These are phyloP conservation scores for Neopestalotiopsis clavispora DNA, from an alignment of 2,329 filamentous ascomycete species.

Conservation along the genomic window DNA sequence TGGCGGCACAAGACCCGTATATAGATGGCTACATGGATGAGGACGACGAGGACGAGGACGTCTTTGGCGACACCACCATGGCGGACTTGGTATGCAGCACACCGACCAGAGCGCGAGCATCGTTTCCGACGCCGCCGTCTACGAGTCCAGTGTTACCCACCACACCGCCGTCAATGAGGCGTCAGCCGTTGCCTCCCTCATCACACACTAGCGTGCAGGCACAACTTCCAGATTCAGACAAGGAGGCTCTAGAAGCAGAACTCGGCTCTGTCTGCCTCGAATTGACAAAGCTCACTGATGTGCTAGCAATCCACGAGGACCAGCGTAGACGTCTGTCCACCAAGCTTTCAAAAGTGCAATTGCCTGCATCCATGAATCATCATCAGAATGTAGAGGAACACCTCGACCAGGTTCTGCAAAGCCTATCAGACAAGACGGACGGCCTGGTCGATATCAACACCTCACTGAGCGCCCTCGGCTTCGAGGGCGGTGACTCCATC, in stretches of 20 bases:
- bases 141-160: constrained; percentile 47
- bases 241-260: constrained; percentile 49
- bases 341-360: constrained; percentile 26
- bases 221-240: constrained; percentile 46
- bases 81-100: constrained; percentile 58
- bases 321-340: constrained; percentile 40
- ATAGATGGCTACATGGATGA: constrained; percentile 40
- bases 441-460: constrained; percentile 50
- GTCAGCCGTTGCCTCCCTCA: constrained; percentile 15
- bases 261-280: constrained; percentile 54
- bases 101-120: constrained; percentile 46
- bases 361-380: constrained; percentile 21
- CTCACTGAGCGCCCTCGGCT: constrained; percentile 55
- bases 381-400: constrained; percentile 44
- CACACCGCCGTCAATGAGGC: constrained; percentile 43
- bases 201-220: constrained; percentile 47
- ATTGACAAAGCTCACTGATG: constrained; percentile 50
- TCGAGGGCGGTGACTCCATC: constrained; percentile 50
- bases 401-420: constrained; percentile 47
- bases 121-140: constrained; percentile 60
- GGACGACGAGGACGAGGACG: neutral
- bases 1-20: constrained; percentile 54
- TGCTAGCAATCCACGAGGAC: constrained; percentile 52
- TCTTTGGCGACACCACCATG: constrained; percentile 56
- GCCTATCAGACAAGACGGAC: constrained; percentile 53